Conservation (phyloP, 495 filamentous ascomycete genomes). For the Penicillium samsonianum region DNA sequence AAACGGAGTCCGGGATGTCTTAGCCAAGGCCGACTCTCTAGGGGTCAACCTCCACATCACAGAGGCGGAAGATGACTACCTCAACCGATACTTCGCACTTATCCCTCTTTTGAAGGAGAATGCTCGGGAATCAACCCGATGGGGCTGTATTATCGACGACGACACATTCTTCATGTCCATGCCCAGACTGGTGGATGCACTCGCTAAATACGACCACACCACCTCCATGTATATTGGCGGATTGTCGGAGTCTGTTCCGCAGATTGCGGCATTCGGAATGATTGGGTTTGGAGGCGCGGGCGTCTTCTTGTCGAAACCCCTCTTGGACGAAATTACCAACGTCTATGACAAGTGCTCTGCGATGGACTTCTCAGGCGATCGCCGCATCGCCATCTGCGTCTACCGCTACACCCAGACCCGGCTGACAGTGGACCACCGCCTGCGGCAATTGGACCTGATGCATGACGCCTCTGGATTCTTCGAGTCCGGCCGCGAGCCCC, state of each 20-base stretch:
- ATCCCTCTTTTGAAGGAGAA: constrained; percentile 51
- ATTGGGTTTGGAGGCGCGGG: constrained; percentile 63
- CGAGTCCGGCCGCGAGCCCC: constrained; percentile 49
- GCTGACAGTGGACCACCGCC: constrained; percentile 51
- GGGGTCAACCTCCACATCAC: constrained; percentile 55
- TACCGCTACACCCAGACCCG: constrained; percentile 50
- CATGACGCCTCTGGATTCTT: constrained; percentile 57
- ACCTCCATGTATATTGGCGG: constrained; percentile 56
- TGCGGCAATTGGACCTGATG: constrained; percentile 56
- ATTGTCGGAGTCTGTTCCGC: constrained; percentile 54
- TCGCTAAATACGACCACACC: constrained; percentile 48
- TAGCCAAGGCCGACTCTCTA: constrained; percentile 42
- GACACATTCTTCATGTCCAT: constrained; percentile 67
- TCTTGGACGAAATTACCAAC: constrained; percentile 41
- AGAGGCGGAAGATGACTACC: constrained; percentile 49
- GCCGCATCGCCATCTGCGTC: constrained; percentile 55
- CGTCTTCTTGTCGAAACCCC: constrained; percentile 57
- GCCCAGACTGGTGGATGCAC: constrained; percentile 45
- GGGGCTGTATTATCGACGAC: constrained; percentile 67
- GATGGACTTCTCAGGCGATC: constrained; percentile 48
- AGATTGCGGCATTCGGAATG: constrained; percentile 51
- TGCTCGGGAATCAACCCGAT: constrained; percentile 51
- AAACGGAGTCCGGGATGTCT: constrained; percentile 23
- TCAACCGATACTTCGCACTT: constrained; percentile 62
- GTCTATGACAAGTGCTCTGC: constrained; percentile 38